Evolutionary conservation across 192 early-diverging fungal species (phyloP).

Genomic region (Podila minutissima): DNA sequence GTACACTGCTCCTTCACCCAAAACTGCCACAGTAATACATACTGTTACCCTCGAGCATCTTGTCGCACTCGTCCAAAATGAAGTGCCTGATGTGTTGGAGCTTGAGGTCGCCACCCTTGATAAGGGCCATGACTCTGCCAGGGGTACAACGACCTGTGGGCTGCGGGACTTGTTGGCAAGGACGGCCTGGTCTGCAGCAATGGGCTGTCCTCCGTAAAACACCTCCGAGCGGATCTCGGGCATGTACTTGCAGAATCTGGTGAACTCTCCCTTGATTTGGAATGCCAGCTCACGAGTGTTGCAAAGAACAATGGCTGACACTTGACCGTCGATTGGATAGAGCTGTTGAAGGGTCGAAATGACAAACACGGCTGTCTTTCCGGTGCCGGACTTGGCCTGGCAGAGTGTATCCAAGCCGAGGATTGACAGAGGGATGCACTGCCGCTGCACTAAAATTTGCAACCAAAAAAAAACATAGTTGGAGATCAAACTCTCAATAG

Average conservation of each 20-base stretch:
- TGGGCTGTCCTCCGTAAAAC: slow-evolving; percentile 88
- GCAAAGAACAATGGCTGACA: slow-evolving; percentile 92
- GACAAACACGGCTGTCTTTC: slow-evolving; percentile 99
- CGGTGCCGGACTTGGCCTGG: slow-evolving; percentile 99
- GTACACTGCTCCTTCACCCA: neutral
- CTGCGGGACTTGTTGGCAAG: slow-evolving; percentile 84
- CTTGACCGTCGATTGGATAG: slow-evolving; percentile 82
- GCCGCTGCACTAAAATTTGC: slow-evolving; percentile 88
- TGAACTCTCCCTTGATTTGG: slow-evolving; percentile 98
- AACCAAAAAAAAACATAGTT: neutral
- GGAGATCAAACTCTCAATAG: neutral
- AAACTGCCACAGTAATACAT: slow-evolving; percentile 44
- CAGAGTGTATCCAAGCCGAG: slow-evolving; percentile 96
- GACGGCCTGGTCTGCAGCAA: slow-evolving; percentile 82
- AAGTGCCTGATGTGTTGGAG: slow-evolving; percentile 92
- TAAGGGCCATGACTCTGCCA: slow-evolving; percentile 88
- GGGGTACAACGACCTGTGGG: slow-evolving; percentile 98
- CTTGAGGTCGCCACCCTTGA: slow-evolving; percentile 83
- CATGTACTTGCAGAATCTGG: slow-evolving; percentile 95
- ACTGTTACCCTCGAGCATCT: slow-evolving; percentile 93
- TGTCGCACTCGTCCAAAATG: slow-evolving; percentile 99
- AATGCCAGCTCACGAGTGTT: slow-evolving; percentile 99
- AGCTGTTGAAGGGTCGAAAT: slow-evolving; percentile 94
- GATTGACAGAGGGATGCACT: slow-evolving; percentile 97
- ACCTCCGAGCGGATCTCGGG: slow-evolving; percentile 93